Base-by-base conservation (phyloP, 2,329 filamentous ascomycete species). In the Pyrenophora graminea region DNA sequence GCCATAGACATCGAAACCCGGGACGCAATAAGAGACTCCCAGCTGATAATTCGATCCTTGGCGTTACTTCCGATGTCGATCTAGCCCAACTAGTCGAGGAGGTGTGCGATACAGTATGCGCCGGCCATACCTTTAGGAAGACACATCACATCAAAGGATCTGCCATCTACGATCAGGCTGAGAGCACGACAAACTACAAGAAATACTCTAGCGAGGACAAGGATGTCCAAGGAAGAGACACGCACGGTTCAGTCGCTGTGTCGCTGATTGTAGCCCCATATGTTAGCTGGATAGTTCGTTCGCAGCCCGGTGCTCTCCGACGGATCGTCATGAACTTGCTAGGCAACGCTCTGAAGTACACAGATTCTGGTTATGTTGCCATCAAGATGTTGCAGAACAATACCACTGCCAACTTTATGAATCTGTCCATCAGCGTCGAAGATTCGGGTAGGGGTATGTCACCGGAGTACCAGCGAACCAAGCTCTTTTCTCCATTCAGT, bases 61-160 rank as follows among this genome's bases (percentile, higher is more conserved):
- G 66, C 9, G 61, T 70, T 17, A 69, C 66, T 3, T 63, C 66
- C 12, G 63, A 67, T 17, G 67, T 70, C 15, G 62, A 69, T 42
- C 48, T 70, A 17, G 64, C 64, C 2, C 62, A 68, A 38, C 37
- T 69, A 10, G 60, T 79, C 0, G 81, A 83, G 62, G 80, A 83
- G 55, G 80, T 81, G 0, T 76, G 81, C 4, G 81, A 84, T 50
- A 80, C 81, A 1, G 80, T 83, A 4, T 80, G 73, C 59, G 72
- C 76, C 30, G 81, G 81, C 0, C 79, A 82, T 34, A 70, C 68
- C 0, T 77, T 77, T 58, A 72, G 65, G 10, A 64, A 66, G 42
- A 58, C 61, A 9, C 65, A 66, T 18, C 56, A 60, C 21, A 45
- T 63, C 25, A 58, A 60, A 31, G 53, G 57, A 9, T 54, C 59